Evolutionary conservation across 805 yeast genomes (phyloP).

Genomic region (Saccharomycopsis fodiens): DNA sequence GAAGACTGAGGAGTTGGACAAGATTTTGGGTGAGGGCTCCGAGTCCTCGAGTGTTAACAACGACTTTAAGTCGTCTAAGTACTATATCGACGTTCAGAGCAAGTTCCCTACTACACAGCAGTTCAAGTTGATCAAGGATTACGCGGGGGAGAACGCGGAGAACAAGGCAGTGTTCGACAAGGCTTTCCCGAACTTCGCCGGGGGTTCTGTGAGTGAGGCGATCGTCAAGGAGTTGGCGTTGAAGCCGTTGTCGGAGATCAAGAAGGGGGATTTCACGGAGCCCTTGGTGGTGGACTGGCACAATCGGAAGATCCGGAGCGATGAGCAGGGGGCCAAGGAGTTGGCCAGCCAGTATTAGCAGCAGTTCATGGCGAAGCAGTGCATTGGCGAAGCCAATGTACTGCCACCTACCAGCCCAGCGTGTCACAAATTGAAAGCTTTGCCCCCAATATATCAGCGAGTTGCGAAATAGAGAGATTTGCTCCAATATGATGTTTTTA

Average conservation of each 20-base stretch:
- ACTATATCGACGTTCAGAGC: conserved; percentile 19
- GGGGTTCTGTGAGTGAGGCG: not conserved
- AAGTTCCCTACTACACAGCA: conserved; percentile 18
- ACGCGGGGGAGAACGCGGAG: conserved; percentile 2
- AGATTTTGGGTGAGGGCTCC: conserved; percentile 10
- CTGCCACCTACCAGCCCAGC: too few relatives aligned
- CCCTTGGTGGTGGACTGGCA: conserved; percentile 20
- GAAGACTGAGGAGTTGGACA: conserved; percentile 14
- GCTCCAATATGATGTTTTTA: too few relatives aligned
- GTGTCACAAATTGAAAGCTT: too few relatives aligned
- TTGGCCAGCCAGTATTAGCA: conserved; percentile 7
- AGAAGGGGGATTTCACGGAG: not conserved
- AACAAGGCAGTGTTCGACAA: conserved; percentile 7
- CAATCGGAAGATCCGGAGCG: conserved; percentile 10
- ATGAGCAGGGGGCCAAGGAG: conserved; percentile 2
- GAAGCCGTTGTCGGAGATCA: conserved; percentile 7
- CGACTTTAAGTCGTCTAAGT: conserved; percentile 15
- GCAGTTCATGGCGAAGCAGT: conserved; percentile 1
- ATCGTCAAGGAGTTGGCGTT: conserved; percentile 9
- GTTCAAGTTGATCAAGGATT: conserved; percentile 12
- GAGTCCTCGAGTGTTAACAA: conserved; percentile 12
- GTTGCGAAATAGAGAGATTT: too few relatives aligned
- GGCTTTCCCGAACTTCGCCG: conserved; percentile 11
- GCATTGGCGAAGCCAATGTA: too few relatives aligned
- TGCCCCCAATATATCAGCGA: too few relatives aligned